Evolutionary conservation across 331 rosid genomes (phyloP).

Genomic region (Quercus lobata): DNA sequence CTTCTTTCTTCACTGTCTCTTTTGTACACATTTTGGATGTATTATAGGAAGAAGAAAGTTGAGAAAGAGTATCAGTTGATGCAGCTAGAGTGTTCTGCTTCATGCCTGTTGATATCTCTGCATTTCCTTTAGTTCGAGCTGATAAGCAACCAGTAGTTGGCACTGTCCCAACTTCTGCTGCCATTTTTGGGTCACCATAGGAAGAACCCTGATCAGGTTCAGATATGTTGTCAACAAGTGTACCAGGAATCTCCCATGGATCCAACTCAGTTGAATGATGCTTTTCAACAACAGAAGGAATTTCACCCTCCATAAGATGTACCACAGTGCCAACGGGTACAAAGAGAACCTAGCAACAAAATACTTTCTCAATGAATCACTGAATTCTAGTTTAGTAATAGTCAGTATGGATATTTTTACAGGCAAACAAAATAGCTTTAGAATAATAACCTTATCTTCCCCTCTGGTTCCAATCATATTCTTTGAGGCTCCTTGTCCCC

Average conservation of each 20-base stretch:
- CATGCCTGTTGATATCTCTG: slow-evolving; percentile 18
- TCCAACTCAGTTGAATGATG: slow-evolving; percentile 49
- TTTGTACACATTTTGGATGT: slow-evolving; percentile 26
- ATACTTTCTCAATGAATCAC: slow-evolving; percentile 15
- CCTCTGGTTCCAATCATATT: slow-evolving; percentile 84
- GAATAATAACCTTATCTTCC: slow-evolving; percentile 65
- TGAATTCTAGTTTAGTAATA: slow-evolving; percentile 5
- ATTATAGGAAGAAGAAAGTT: slow-evolving; percentile 11
- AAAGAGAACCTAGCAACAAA: slow-evolving; percentile 49
- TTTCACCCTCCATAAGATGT: slow-evolving; percentile 73
- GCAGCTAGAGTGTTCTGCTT: slow-evolving; percentile 16
- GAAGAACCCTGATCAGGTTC: slow-evolving; percentile 15
- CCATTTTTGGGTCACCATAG: slow-evolving; percentile 18
- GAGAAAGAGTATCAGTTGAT: slow-evolving; percentile 24
- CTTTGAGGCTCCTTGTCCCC: slow-evolving; percentile 79
- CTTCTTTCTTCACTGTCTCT: slow-evolving; percentile 14
- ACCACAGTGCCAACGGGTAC: slow-evolving; percentile 90
- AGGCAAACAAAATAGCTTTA: neutral
- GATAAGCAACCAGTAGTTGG: slow-evolving; percentile 13
- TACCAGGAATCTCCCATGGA: slow-evolving; percentile 94
- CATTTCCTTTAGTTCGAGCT: slow-evolving; percentile 18
- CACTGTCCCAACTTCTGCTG: slow-evolving; percentile 14
- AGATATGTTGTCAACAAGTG: slow-evolving; percentile 45
- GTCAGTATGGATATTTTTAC: neutral
- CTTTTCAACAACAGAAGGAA: slow-evolving; percentile 38